Conservation (phyloP, 2,329 filamentous ascomycete species). For the Venturia effusa region DNA sequence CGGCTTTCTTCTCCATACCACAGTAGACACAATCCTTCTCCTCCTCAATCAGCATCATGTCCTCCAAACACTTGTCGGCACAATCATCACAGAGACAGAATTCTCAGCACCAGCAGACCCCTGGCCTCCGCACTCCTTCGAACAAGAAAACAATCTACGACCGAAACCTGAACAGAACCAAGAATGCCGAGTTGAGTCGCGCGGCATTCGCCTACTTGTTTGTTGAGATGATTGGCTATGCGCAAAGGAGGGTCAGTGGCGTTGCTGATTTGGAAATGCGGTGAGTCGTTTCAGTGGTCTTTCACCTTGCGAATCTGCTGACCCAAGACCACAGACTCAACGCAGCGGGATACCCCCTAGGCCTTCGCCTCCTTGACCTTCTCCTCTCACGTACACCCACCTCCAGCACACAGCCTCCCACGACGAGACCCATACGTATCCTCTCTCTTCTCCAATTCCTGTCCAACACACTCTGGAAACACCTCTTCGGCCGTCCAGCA, state of each 20-base stretch:
- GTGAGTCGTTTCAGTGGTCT: slow-evolving; percentile 35
- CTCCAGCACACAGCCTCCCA: slow-evolving; percentile 20
- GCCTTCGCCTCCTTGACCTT: slow-evolving; percentile 88
- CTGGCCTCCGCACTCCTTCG: slow-evolving; percentile 73
- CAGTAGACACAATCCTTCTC: neutral
- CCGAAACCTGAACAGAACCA: slow-evolving; percentile 80
- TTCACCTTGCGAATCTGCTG: too few relatives aligned
- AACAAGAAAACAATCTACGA: slow-evolving; percentile 98
- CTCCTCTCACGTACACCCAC: slow-evolving; percentile 60
- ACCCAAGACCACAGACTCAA: slow-evolving; percentile 54
- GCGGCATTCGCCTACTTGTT: slow-evolving; percentile 94
- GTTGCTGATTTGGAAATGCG: slow-evolving; percentile 89
- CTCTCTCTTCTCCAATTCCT: slow-evolving; percentile 91
- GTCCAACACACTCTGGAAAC: slow-evolving; percentile 81
- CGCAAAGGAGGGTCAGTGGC: slow-evolving; percentile 78
- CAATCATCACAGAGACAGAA: neutral
- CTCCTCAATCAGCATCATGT: neutral
- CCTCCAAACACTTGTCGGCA: neutral
- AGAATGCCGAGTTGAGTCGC: slow-evolving; percentile 80
- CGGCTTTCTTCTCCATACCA: neutral
- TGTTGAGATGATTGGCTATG: slow-evolving; percentile 92
- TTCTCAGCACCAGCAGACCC: neutral
- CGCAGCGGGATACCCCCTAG: slow-evolving; percentile 83
- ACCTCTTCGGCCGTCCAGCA: slow-evolving; percentile 82
- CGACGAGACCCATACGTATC: slow-evolving; percentile 69